Evolutionary conservation across 768 basidiomycete species (phyloP).

Genomic region (Auricularia auricula-judae): DNA sequence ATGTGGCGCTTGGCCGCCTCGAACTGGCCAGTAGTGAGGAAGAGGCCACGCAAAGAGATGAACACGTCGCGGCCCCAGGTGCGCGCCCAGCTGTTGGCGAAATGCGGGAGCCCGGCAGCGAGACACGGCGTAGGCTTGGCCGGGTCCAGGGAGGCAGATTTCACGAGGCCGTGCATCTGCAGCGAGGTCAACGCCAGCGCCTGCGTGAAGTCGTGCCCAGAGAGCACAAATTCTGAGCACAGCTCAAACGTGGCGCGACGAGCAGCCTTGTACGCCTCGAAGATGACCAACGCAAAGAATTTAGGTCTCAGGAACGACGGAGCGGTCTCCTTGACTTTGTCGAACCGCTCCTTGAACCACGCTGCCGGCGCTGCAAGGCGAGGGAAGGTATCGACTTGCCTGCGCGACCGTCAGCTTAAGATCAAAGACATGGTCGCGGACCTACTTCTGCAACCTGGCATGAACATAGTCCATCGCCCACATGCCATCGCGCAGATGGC

Average conservation of each 20-base stretch:
- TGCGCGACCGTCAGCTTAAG: constrained; percentile 17
- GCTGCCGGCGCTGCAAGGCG: constrained; percentile 55
- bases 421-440: constrained; percentile 8
- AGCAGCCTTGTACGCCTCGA: constrained; percentile 86
- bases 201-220: constrained; percentile 83
- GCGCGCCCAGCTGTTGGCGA: constrained; percentile 85
- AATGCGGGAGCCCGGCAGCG: constrained; percentile 93
- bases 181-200: constrained; percentile 75
- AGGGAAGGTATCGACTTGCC: constrained; percentile 54
- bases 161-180: constrained; percentile 86
- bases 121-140: constrained; percentile 60
- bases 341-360: constrained; percentile 87
- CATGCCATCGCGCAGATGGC: constrained; percentile 71
- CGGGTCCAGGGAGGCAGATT: constrained; percentile 82
- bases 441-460: constrained; percentile 58
- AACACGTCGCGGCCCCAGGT: constrained; percentile 96
- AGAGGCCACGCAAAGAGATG: constrained; percentile 86
- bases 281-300: constrained; percentile 88
- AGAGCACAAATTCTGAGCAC: constrained; percentile 73
- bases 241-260: constrained; percentile 76
- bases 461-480: constrained; percentile 92
- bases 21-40: constrained; percentile 47
- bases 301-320: constrained; percentile 90
- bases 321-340: constrained; percentile 57
- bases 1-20: constrained; percentile 28